A percentile compares a stretch with the other conserved stretches of the same genome.
phyloP scores from a whole-genome alignment of 352 stramenopile genomes.

The Globisporangium canariense region DNA sequence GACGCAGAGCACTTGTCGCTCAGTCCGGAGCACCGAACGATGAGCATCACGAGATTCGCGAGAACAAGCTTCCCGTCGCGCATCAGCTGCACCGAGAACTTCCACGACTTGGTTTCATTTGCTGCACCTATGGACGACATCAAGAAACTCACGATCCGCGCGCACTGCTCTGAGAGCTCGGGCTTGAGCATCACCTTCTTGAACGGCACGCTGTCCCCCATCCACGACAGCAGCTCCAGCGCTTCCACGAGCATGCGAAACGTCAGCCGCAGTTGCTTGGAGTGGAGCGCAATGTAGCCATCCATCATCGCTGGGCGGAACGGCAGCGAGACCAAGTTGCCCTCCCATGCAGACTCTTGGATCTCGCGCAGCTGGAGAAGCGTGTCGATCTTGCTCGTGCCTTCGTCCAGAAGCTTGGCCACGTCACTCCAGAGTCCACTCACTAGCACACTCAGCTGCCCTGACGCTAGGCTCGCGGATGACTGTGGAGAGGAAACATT shows the following conservation, averaged over 20 bases:
- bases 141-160: slow-evolving; percentile 63
- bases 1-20: slow-evolving; percentile 38
- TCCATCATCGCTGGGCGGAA: slow-evolving; percentile 59
- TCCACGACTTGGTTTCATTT: slow-evolving; percentile 40
- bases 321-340: slow-evolving; percentile 32
- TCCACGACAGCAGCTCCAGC: slow-evolving; percentile 63
- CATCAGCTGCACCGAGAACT: slow-evolving; percentile 47
- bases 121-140: slow-evolving; percentile 38
- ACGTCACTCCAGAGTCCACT: slow-evolving; percentile 71
- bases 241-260: slow-evolving; percentile 63
- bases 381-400: slow-evolving; percentile 52
- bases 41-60: slow-evolving; percentile 56
- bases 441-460: slow-evolving; percentile 51
- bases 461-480: slow-evolving; percentile 15
- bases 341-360: slow-evolving; percentile 37
- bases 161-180: slow-evolving; percentile 58
- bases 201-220: slow-evolving; percentile 39
- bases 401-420: slow-evolving; percentile 66
- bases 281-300: slow-evolving; percentile 63
- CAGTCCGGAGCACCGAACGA: slow-evolving; percentile 49
- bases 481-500: slow-evolving; percentile 11
- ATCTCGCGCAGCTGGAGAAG: slow-evolving; percentile 64
- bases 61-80: slow-evolving; percentile 56
- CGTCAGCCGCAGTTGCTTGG: slow-evolving; percentile 62
- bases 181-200: slow-evolving; percentile 48